Base-by-base conservation (phyloP, 2,329 filamentous ascomycete species). In the Cladophialophora chaetospira region DNA sequence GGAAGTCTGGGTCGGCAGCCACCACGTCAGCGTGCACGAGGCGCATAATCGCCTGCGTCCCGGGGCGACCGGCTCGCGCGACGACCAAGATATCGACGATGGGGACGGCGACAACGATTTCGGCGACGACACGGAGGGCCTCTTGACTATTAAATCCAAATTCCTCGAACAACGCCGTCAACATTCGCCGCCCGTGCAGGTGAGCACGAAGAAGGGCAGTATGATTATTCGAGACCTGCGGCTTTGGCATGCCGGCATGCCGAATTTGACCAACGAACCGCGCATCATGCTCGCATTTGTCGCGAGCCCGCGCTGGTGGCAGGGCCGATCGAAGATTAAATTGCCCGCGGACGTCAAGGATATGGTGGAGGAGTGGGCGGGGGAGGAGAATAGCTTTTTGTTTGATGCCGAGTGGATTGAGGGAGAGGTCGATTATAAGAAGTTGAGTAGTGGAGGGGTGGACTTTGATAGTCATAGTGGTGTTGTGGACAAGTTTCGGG, bases 191-290 rank as follows among this genome's bases (percentile, higher is more conserved):
- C 73, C 73, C 0, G 57, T 76, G 4, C 75, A 77, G 66, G 72
- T 73, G 0, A 63, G 53, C 3, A 68, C 79, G 6, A 72, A 71
- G 19, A 76, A 76, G 19, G 82, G 84, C 0, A 79, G 80, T 35
- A 66, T 86, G 19, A 73, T 86, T 31, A 66, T 87, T 26, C 75
- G 85, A 1, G 84, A 87, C 66, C 68, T 87, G 51, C 72, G 83
- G 21, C 75, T 85, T 4, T 87, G 84, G 83, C 83, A 87, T 66
- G 82, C 82, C 0, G 84, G 83, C 0, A 84, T 85, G 79, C 82
- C 82, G 1, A 86, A 87, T 62, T 64, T 69, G 38, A 79, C 77
- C 1, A 68, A 75, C 3, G 70, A 77, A 5, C 75, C 79, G 13
- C 70, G 82, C 23, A 75, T 84, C 15, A 85, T 85, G 82, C 68